Evolutionary conservation across 2,329 filamentous ascomycete species (phyloP).

Genomic region (Penicillium sp.): DNA sequence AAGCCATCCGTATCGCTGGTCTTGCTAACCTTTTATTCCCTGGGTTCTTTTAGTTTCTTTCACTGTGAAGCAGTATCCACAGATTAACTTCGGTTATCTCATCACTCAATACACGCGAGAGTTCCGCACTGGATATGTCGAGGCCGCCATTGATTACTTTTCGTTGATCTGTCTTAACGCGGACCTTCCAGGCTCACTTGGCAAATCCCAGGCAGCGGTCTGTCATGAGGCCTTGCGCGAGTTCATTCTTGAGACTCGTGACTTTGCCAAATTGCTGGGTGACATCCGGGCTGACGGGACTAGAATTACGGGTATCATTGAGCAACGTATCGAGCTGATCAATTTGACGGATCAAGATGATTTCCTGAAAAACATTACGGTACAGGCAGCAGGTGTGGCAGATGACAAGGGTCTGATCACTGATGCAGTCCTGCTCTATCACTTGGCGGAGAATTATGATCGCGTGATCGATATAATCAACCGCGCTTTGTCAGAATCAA

Average conservation of each 20-base stretch:
- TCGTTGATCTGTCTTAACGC: conserved; percentile 87
- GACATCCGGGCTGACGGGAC: conserved; percentile 85
- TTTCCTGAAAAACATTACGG: conserved; percentile 87
- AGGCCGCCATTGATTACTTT: conserved; percentile 90
- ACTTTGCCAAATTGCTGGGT: conserved; percentile 90
- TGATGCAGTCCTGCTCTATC: conserved; percentile 91
- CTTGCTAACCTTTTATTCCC: conserved; percentile 6
- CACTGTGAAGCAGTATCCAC: conserved; percentile 58
- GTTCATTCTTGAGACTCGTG: conserved; percentile 91
- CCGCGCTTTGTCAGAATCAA: conserved; percentile 83
- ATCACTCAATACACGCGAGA: conserved; percentile 94
- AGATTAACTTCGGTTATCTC: conserved; percentile 93
- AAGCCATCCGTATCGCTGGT: not conserved
- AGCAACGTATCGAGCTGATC: conserved; percentile 79
- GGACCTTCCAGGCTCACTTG: conserved; percentile 72
- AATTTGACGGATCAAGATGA: conserved; percentile 76
- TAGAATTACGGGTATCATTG: conserved; percentile 82
- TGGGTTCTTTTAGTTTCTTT: conserved; percentile 49
- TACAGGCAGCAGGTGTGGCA: conserved; percentile 87
- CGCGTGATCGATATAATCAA: conserved; percentile 89
- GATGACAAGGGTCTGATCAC: conserved; percentile 93
- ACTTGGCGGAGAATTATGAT: conserved; percentile 93
- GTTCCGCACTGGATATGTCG: conserved; percentile 87
- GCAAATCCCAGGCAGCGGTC: conserved; percentile 73
- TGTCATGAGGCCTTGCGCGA: conserved; percentile 93